phyloP scores from a whole-genome alignment of 2,329 filamentous ascomycete species.

The Mariannaea elegans region DNA sequence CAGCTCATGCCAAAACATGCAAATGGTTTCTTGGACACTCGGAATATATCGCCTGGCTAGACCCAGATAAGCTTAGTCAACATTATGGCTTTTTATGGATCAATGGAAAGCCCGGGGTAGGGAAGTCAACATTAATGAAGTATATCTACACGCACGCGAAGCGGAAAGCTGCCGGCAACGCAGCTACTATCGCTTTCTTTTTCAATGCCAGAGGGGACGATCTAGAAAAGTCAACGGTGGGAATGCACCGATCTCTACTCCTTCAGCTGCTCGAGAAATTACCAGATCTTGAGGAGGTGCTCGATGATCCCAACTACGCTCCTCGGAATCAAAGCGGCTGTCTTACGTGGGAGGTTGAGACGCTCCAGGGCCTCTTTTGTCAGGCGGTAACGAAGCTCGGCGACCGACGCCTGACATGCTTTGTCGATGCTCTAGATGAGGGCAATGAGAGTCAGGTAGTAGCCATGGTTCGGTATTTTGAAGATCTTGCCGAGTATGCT shows the following conservation, averaged over 20 bases:
- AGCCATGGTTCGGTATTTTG: slow-evolving; percentile 53
- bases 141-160: slow-evolving; percentile 35
- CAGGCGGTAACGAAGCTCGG: not conserved
- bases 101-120: slow-evolving; percentile 54
- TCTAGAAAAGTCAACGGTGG: slow-evolving; percentile 55
- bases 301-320: slow-evolving; percentile 34
- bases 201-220: slow-evolving; percentile 57
- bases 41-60: slow-evolving; percentile 23
- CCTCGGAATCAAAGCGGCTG: not conserved
- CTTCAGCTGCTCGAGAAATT: slow-evolving; percentile 52
- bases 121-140: slow-evolving; percentile 59
- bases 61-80: not conserved
- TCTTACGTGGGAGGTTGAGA: not conserved
- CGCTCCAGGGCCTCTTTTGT: not conserved
- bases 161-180: slow-evolving; percentile 11
- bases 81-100: slow-evolving; percentile 55
- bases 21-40: not conserved
- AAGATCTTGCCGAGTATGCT: slow-evolving; percentile 26
- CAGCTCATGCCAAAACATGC: not conserved
- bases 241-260: slow-evolving; percentile 61
- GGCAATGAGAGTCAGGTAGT: slow-evolving; percentile 51
- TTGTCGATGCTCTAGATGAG: slow-evolving; percentile 58
- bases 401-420: not conserved
- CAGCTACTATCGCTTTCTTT: slow-evolving; percentile 54
- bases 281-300: slow-evolving; percentile 43